Conservation (phyloP, 148 eudicot species). For the Spergularia marina region DNA sequence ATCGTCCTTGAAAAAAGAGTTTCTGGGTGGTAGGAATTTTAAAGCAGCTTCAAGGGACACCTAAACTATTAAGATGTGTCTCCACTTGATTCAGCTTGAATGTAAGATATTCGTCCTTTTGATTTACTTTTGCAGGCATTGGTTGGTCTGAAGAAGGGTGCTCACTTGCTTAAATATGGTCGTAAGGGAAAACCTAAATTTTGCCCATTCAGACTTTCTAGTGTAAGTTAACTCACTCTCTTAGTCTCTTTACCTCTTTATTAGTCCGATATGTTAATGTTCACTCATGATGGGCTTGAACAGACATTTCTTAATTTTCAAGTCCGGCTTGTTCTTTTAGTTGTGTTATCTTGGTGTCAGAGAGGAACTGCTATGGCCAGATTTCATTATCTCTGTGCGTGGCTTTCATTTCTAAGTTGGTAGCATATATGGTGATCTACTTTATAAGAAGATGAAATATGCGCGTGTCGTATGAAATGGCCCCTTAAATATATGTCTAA, state of each 20-base stretch:
- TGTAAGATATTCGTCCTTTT: neutral
- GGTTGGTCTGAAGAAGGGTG: conserved; percentile 86
- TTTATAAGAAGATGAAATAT: conserved; percentile 4
- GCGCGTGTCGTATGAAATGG: neutral
- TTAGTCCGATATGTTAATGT: neutral
- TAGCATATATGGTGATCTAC: neutral
- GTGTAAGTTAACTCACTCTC: conserved; percentile 45
- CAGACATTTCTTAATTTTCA: no score
- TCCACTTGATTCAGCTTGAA: neutral
- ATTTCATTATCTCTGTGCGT: neutral
- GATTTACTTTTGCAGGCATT: conserved; percentile 56
- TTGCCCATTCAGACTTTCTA: conserved; percentile 88
- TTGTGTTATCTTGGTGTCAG: neutral
- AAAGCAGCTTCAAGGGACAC: neutral
- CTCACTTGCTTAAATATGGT: conserved; percentile 93
- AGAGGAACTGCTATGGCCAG: neutral
- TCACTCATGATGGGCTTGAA: neutral
- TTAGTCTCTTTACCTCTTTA: conserved; percentile 4
- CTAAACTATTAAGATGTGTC: neutral
- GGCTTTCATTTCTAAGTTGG: neutral
- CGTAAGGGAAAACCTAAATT: conserved; percentile 94
- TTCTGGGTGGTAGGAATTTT: neutral
- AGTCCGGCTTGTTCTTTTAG: neutral
- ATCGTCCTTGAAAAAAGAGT: neutral
- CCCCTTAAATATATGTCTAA: neutral